Evolutionary conservation across 1,139 yeast genomes (phyloP), one percentile per base, ranked within the genome.

Genomic region (Yamadazyma sp.): DNA sequence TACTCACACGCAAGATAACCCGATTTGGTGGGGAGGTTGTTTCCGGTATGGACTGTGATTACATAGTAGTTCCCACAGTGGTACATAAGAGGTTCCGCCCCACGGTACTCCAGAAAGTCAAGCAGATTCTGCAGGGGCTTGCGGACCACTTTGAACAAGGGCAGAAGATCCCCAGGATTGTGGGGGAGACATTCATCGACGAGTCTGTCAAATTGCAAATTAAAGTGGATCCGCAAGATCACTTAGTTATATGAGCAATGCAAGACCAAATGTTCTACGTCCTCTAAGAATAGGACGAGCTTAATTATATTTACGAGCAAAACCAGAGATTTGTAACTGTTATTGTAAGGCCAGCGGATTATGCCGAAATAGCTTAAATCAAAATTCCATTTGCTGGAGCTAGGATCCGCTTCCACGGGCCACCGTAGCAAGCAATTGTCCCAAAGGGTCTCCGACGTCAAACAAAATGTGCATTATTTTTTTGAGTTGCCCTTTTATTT

Each of bases 161-260:
- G 1, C 50, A 55, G 3, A 53, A 55, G 12, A 62, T 78, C n/a
- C 80, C 84, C 0, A 59, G 69, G 28, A 61, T 81, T 6, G 84
- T 81, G 0, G 55, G 48, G 11, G 61, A 61, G 25, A 37, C 50
- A 0, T 81, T 80, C 66, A 50, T 82, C 1, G 56, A 56, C 16
- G 62, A 56, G 5, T 67, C 78, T 30, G 68, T 81, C 11, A 50
- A 54, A 10, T 58, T 61, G 33, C 60, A 63, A 4, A 54, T 51
- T 4, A 54, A 77, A 28, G 79, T 72, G 3, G 82, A 79, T 44
- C 75, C 79, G 3, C 73, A 66, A 37, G 73, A 67, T 47, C 50
- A 50, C 36, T 34, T 34, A 26, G 39, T 41, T 14, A n/a, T 27
- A 14, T 38, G 23, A 23, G 4, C 11, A 12, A 30, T 30, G 17